Evolutionary conservation across 805 yeast genomes (phyloP), one percentile per base, ranked within the genome.

Genomic region (Torulaspora gathmanii): DNA sequence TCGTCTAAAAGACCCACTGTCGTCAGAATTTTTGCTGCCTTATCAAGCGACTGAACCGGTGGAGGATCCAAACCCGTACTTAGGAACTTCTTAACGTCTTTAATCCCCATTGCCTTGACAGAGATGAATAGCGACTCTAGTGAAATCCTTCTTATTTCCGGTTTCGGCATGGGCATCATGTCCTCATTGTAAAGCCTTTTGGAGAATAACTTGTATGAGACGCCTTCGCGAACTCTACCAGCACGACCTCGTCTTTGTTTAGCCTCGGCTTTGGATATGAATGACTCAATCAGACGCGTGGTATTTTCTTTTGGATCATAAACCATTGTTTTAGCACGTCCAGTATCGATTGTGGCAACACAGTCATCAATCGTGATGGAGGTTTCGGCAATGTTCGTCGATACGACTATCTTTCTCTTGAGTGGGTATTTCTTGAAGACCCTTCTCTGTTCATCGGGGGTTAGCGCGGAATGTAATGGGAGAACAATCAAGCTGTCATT

Each of bases 341-440:
- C 99, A 1, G 86, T 70, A 60, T 91, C 98, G 34, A 91, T 76
- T 1, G 91, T 96, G 0, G 81, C 95, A 9, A 89, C 96, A 65
- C 91, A 86, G 65, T 91, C 99, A 12, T 96, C 87, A 44, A 91
- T 91, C 1, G 99, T 91, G 52, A 91, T 89, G 12, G 99, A 91
- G 0, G 99, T 91, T 67, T 91, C 99, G 0, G 99, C 99, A 47
- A 91, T 86, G 60, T 91, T 90, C 0, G 99, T 91, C 1, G 96
- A 79, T 0, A 85, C 91, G 10, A 91, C 89, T 30, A 91, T 76
- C 55, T 91, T 91, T 51, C 96, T 72, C 11, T 81, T 82, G 0
- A 47, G 52, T 0, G 80, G 76, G 3, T 86, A 78, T 2, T 55
- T 53, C 33, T 65, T 70, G 61, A 91, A 91, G 1, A 90, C 95